Percentiles rank a stretch among this genome's conserved stretches.
phyloP scores from a whole-genome alignment of 2,329 filamentous ascomycete genomes.

The Salinomyces thailandicus region DNA sequence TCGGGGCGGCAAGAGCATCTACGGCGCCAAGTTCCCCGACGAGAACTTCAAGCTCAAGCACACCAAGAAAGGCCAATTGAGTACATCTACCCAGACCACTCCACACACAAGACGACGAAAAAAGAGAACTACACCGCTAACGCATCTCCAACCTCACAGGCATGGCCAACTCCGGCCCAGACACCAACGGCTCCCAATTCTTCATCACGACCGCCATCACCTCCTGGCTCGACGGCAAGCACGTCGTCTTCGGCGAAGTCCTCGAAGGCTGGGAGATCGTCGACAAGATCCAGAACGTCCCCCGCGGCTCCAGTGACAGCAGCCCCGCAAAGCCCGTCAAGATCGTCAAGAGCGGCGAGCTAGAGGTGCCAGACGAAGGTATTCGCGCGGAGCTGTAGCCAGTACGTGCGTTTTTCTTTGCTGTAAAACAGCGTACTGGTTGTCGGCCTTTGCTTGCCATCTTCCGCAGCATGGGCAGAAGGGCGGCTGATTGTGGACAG shows the following conservation, averaged over 20 bases:
- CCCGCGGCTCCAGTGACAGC: conserved; percentile 54
- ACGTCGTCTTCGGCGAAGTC: conserved; percentile 84
- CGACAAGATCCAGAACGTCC: conserved; percentile 63
- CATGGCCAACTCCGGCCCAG: conserved; percentile 76
- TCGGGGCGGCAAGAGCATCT: conserved; percentile 81
- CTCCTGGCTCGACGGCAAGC: conserved; percentile 69
- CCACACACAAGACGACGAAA: background rate
- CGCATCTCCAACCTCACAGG: conserved; percentile 30
- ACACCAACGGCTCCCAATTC: conserved; percentile 84
- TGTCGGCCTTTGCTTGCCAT: background rate
- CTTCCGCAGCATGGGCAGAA: too few species aligned
- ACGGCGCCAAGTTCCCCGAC: conserved; percentile 71
- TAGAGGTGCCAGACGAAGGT: conserved; percentile 80
- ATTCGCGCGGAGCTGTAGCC: conserved; percentile 78
- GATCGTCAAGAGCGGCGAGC: conserved; percentile 74
- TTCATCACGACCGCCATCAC: conserved; percentile 72
- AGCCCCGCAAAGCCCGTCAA: conserved; percentile 60
- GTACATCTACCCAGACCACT: conserved; percentile 30
- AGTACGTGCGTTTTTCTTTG: conserved; percentile 12
- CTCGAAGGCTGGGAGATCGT: conserved; percentile 76
- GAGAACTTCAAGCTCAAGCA: conserved; percentile 96
- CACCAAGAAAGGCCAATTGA: conserved; percentile 70
- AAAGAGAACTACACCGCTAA: background rate
- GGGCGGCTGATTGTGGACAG: too few species aligned
- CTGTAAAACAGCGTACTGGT: too few species aligned